These are phyloP conservation scores for Eimeria necatrix DNA, from an alignment of 169 alveolate genomes.

Conservation along the genomic window DNA sequence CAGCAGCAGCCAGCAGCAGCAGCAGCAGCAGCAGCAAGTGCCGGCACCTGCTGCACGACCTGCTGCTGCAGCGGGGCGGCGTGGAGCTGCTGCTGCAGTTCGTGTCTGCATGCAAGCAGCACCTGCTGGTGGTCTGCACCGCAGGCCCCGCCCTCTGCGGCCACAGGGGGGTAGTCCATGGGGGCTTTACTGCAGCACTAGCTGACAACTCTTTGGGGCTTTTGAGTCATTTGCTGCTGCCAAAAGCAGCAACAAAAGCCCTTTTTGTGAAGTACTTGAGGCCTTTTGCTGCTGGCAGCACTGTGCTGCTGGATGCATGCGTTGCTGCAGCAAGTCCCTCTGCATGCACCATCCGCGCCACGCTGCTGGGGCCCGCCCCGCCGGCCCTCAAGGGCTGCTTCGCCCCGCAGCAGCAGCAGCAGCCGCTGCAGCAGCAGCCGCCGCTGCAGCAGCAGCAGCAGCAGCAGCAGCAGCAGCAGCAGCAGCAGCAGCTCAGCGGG, in stretches of 20 bases:
- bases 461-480: slow-evolving; percentile 35
- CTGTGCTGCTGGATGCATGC: neutral
- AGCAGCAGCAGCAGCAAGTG: slow-evolving; percentile 13
- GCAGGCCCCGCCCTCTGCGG: slow-evolving; percentile 49
- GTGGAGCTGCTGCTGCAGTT: slow-evolving; percentile 38
- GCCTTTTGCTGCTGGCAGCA: slow-evolving; percentile 29
- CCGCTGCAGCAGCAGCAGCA: neutral
- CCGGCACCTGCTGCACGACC: slow-evolving; percentile 46
- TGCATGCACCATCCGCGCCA: neutral
- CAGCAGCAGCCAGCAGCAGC: too few species aligned
- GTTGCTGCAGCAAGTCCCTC: too few species aligned
- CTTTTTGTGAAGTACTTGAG: slow-evolving; percentile 13
- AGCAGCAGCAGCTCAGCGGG: neutral
- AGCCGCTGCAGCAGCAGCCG: neutral
- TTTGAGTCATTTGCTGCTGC: neutral
- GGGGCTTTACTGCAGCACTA: slow-evolving; percentile 54
- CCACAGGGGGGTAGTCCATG: slow-evolving; percentile 65
- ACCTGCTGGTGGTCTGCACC: slow-evolving; percentile 10
- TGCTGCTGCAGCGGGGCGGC: neutral
- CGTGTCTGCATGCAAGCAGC: slow-evolving; percentile 1
- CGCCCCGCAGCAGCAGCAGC: slow-evolving; percentile 28
- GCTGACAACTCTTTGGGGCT: slow-evolving; percentile 43
- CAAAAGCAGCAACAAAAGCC: slow-evolving; percentile 42
- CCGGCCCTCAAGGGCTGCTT: too few species aligned
- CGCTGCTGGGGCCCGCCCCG: neutral